Evolutionary conservation across 768 basidiomycete species (phyloP).

Genomic region (Tulasnella sp.): DNA sequence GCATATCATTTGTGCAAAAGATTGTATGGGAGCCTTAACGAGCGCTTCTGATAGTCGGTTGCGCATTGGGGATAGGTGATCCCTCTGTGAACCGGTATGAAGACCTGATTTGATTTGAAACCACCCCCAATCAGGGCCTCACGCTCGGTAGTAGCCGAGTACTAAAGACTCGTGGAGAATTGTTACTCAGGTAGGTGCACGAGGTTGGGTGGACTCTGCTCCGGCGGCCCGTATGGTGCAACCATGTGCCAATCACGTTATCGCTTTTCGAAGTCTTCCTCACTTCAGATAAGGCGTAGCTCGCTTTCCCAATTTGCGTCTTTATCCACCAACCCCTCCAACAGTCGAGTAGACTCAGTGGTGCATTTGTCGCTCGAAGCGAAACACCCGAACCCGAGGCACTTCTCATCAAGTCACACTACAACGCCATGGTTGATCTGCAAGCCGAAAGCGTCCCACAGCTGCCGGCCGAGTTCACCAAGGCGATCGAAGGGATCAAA

Average conservation of each 20-base stretch:
- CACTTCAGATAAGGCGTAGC: not conserved
- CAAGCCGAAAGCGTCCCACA: slow-evolving; percentile 1
- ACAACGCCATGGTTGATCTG: not conserved
- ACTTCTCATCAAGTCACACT: not conserved
- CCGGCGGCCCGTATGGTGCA: not conserved
- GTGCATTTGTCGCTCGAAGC: not conserved
- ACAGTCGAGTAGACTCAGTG: not conserved
- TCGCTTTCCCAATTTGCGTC: not conserved
- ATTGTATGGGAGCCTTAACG: too few relatives aligned
- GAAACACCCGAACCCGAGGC: not conserved
- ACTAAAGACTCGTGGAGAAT: not conserved
- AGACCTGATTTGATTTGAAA: too few relatives aligned
- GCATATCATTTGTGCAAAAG: too few relatives aligned
- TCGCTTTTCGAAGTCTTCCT: not conserved
- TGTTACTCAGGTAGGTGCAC: not conserved
- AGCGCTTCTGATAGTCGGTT: too few relatives aligned
- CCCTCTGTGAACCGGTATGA: too few relatives aligned
- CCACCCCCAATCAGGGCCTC: too few relatives aligned
- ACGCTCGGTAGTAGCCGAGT: not conserved
- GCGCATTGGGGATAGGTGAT: too few relatives aligned
- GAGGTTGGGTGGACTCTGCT: not conserved
- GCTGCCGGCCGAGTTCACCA: slow-evolving; percentile 7
- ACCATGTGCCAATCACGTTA: not conserved
- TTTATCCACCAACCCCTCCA: not conserved
- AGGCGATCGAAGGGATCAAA: slow-evolving; percentile 16